Base-by-base conservation (phyloP, 1,284 basidiomycete species). In the Athelia sp. region DNA sequence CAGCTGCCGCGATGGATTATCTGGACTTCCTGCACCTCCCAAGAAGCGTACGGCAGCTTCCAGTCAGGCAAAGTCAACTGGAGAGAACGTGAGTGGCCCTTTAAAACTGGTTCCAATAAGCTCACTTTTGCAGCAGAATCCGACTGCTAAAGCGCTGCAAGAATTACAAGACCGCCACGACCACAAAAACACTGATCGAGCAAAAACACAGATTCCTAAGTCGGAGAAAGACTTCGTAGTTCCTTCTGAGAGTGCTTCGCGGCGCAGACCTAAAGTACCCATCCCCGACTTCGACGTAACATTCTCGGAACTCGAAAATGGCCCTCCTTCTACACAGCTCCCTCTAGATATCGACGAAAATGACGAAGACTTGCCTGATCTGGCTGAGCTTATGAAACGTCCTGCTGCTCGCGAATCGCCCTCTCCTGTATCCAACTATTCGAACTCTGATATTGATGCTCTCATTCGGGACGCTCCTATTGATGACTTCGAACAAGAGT, bases 1-100 rank as follows among this genome's bases (percentile, higher is more conserved):
- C n/a, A 91, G 88, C 59, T 90, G 88, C 57, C 78, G 81, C 36
- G 83, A 90, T 42, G 88, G 88, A 2, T 57, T 84, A 14, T 54
- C 62, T 11, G 80, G 78, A 48, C 82, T 81, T 21, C 75, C 78
- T 3, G 65, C 67, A 6, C 53, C 62, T 40, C 65, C 70, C 46
- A 78, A 65, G 56, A 71, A 67, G 50, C 67, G 56, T 29, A 13
- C 26, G 26, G 26, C 6, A 13, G 13, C 26, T 29, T 29, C 1
- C 40, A 53, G 46, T 36, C 47, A 58, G 55, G 49, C 42, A 24
- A 14, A 24, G 35, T n/a, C 6, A 46, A 36, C 31, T 32, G 21
- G 18, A 52, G 17, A 19, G 40, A 29, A 29, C 26, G 26, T 29
- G 13, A 6, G 26, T 29, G 26, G 26, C 13, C 26, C 26, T 13